Percentiles rank a stretch among this genome's conserved stretches.
These are phyloP conservation scores for Apiospora koreana DNA, from an alignment of 2,329 filamentous ascomycete species.

Conservation along the genomic window DNA sequence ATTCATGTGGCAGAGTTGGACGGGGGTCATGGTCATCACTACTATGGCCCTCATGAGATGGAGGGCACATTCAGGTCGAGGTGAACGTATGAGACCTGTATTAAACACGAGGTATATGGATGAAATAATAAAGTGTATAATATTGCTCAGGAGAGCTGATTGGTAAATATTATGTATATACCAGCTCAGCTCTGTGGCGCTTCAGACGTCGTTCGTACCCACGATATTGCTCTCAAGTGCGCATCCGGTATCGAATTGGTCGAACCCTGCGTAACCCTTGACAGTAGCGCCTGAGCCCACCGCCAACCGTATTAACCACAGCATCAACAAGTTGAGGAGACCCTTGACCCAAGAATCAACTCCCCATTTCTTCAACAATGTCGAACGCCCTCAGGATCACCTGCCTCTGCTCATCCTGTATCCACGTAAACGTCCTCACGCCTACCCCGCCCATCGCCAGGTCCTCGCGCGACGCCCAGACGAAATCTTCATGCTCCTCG, in stretches of 20 bases:
- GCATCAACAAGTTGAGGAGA: not conserved
- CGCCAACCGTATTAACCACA: not conserved
- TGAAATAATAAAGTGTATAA: not conserved
- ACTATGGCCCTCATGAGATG: not conserved
- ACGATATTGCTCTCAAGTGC: not conserved
- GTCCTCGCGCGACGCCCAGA: slow-evolving; percentile 19
- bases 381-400: slow-evolving; percentile 19
- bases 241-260: not conserved
- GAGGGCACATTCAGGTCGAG: not conserved
- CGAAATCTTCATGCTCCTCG: slow-evolving; percentile 20
- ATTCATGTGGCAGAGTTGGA: not conserved
- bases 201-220: not conserved
- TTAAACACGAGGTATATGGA: not conserved
- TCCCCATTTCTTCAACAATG: not conserved
- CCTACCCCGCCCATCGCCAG: slow-evolving; percentile 12
- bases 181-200: too few species aligned
- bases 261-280: not conserved
- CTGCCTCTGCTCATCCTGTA: slow-evolving; percentile 16
- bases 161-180: not conserved
- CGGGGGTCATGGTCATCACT: not conserved
- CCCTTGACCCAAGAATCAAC: not conserved
- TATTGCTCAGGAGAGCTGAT: not conserved
- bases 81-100: not conserved
- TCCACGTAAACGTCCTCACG: slow-evolving; percentile 18
- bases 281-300: not conserved